Evolutionary conservation across 2,329 filamentous ascomycete genomes (phyloP), one percentile per base, ranked within the genome.

Genomic region (Bipolaris cookei): DNA sequence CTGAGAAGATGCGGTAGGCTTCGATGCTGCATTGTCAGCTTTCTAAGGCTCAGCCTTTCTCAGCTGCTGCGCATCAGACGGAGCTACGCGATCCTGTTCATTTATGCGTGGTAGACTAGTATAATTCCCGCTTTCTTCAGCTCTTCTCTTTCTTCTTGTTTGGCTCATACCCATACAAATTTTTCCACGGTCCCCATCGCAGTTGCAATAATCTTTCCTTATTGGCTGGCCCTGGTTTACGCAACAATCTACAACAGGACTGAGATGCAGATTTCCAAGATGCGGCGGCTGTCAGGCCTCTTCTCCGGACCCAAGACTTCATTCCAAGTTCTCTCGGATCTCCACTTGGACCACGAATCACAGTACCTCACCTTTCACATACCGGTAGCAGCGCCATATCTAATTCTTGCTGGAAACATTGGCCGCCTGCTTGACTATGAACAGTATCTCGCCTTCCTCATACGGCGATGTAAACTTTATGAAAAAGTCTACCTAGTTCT

Each of bases 301-400:
- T 71, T 72, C 45, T 64, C 63, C 6, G 25, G 58, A 1, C 56
- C 69, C 4, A 67, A 71, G 44, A 63, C 65, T 6, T 52, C 65
- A 20, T 70, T 75, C 50, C 72, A 75, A 43, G 53, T 75, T 16
- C 63, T 74, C 37, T 74, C 71, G 7, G 73, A 76, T 53, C 67
- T 75, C 6, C 59, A 75, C 42, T 56, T 75, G 11, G 63, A 73
- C 46, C 54, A 69, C 59, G 66, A 67, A 18, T 61, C 62, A 3
- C 69, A 73, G 63, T 73, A 74, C 49, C 63, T 69, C 14, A 64
- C 68, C 10, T 74, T 73, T 56, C 65, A 73, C 62, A 66, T 74
- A 37, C 70, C 70, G 0, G 63, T 68, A 13, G 54, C 56, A 11
- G 70, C 71, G 4, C 66, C 69, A 1, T 68, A 68, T 41, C 50